Base-by-base conservation (phyloP, 163 green algal species). In the Chlamydomonas reinhardtii region DNA sequence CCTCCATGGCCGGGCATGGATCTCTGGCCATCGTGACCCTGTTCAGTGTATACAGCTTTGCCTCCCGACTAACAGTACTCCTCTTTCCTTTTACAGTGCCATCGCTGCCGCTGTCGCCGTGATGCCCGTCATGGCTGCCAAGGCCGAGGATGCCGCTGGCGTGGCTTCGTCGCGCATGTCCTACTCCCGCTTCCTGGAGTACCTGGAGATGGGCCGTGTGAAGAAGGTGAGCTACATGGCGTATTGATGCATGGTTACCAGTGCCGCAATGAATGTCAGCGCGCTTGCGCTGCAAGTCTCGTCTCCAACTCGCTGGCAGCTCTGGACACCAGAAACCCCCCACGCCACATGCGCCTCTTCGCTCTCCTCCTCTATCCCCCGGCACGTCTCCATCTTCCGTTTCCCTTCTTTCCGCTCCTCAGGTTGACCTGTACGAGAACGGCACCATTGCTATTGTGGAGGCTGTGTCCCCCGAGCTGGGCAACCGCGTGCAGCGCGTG, bases 391-490 rank as follows among this genome's bases (percentile, higher is more conserved):
- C n/a, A n/a, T n/a, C n/a, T n/a, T n/a, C n/a, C n/a, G n/a, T n/a
- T n/a, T n/a, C n/a, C n/a, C n/a, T n/a, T 48, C 8, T 14, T 48
- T 48, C 5, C 39, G 39, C 8, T 48, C 39, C 8, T 8, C 92
- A 98, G 95, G 95, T 98, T 22, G 97, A 99, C 92, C 90, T 99
- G 83, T 99, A 99, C 82, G 98, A 99, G 89, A 99, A 99, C 81
- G 98, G 98, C 85, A 99, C 98, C 64, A 99, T 99, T 76, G 98
- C 98, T 29, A 99, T 99, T 84, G 98, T 99, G 32, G 98, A 99
- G 93, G 97, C 97, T 14, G 97, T 99, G 25, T 97, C 92, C 43
- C 98, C 98, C 34, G 98, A 99, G 94, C 94, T 99, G 34, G 98
- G 98, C 88, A 99, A 99, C 94, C 94, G 98, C 74, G 94, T 99